These are phyloP conservation scores for Wickerhamomyces silvicola DNA, from an alignment of 805 yeast genomes.

Conservation along the genomic window DNA sequence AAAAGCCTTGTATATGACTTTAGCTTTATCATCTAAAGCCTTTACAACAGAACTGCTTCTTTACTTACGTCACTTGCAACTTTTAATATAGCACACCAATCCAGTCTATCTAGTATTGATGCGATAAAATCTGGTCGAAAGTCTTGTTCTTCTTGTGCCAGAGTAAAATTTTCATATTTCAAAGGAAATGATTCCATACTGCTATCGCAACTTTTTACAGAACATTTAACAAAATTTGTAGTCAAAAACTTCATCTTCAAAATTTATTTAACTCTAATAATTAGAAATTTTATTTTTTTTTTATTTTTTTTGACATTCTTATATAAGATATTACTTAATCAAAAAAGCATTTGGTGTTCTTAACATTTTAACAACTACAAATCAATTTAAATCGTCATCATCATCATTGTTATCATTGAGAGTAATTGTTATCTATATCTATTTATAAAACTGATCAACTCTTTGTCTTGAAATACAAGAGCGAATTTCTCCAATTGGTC, in stretches of 20 bases:
- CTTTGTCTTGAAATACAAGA: no score
- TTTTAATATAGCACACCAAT: slow-evolving; percentile 77
- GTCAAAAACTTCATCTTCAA: slow-evolving; percentile 84
- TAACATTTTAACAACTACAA: no score
- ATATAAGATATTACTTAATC: background rate
- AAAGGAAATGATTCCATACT: slow-evolving; percentile 79
- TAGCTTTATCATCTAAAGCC: no score
- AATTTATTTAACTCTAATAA: background rate
- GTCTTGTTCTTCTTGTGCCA: slow-evolving; percentile 68
- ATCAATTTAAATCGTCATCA: no score
- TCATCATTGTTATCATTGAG: no score
- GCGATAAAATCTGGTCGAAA: slow-evolving; percentile 74
- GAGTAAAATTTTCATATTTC: slow-evolving; percentile 56
- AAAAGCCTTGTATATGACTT: no score
- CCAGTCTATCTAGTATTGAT: slow-evolving; percentile 72
- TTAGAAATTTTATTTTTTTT: background rate
- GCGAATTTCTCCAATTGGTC: no score
- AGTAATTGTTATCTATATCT: no score
- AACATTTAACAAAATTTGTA: slow-evolving; percentile 94
- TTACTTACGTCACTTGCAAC: slow-evolving; percentile 67
- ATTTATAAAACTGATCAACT: no score
- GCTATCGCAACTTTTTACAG: slow-evolving; percentile 73
- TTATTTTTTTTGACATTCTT: background rate
- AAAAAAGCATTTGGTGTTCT: background rate
- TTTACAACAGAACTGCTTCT: background rate